Conservation (phyloP, 441 rosid genomes). For the Bocquillonia castaneifolia region DNA sequence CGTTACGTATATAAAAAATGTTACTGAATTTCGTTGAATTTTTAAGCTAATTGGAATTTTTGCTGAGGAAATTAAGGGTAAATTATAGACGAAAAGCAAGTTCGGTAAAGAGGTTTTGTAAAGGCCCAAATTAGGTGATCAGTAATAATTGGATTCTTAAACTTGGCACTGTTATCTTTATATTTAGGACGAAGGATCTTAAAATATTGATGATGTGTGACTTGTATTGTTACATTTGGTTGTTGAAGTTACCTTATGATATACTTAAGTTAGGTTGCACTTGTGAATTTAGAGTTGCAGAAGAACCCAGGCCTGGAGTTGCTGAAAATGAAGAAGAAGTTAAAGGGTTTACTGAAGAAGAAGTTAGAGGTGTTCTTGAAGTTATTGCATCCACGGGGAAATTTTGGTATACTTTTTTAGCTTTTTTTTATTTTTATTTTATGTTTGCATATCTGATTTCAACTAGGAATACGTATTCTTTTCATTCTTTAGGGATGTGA, state of each 20-base stretch:
- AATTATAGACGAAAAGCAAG: too few relatives aligned
- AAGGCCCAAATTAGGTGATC: too few relatives aligned
- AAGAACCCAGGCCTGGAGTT: slow-evolving; percentile 34
- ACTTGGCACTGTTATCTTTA: too few relatives aligned
- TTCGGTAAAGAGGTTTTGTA: too few relatives aligned
- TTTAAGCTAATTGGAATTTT: too few relatives aligned
- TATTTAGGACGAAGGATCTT: too few relatives aligned
- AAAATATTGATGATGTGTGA: too few relatives aligned
- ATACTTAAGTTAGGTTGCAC: slow-evolving; percentile 13
- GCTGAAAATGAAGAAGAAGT: slow-evolving; percentile 42
- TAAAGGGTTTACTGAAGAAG: slow-evolving; percentile 5
- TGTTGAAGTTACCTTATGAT: neutral
- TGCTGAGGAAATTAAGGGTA: too few relatives aligned
- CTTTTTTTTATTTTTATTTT: neutral
- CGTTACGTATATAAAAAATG: too few relatives aligned
- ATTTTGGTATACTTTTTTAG: slow-evolving; percentile 43
- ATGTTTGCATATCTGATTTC: neutral
- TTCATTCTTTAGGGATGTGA: neutral
- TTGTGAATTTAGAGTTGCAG: slow-evolving; percentile 38
- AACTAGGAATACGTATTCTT: neutral
- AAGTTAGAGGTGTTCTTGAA: slow-evolving; percentile 47
- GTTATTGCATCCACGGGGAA: slow-evolving; percentile 71
- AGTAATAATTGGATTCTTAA: too few relatives aligned
- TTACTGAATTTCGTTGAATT: too few relatives aligned
- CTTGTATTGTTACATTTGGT: neutral